Conservation (phyloP, 306 rosid species). For the Quercus cerris region DNA sequence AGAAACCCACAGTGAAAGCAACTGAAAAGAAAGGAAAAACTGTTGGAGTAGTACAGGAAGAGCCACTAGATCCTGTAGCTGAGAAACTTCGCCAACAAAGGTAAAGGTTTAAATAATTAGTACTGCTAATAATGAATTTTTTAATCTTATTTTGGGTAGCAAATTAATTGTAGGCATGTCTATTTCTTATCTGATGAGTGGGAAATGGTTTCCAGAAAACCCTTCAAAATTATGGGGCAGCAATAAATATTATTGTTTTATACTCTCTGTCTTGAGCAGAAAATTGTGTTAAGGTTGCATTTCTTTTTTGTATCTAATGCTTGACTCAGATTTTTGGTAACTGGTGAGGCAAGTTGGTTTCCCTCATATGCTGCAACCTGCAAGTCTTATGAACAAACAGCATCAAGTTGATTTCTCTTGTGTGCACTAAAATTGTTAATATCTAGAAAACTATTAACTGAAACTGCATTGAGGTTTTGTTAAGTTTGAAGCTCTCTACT, state of each 20-base stretch:
- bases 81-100: constrained; percentile 96
- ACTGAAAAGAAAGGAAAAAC: constrained; percentile 67
- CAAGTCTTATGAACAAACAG: background rate
- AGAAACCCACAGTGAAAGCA: constrained; percentile 53
- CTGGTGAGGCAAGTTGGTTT: background rate
- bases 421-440: background rate
- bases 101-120: constrained; percentile 26
- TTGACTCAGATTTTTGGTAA: background rate
- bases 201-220: background rate
- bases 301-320: background rate
- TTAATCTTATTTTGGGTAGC: background rate
- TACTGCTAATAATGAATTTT: background rate
- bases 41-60: constrained; percentile 44
- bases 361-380: background rate
- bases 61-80: constrained; percentile 73
- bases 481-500: background rate
- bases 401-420: background rate
- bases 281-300: background rate
- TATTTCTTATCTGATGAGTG: background rate
- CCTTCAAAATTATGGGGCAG: background rate
- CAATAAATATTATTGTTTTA: background rate
- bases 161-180: background rate
- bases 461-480: background rate
- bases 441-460: background rate
- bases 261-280: background rate